These are phyloP conservation scores for Fistulifera solaris DNA, from an alignment of 108 stramenopile species.

Conservation along the genomic window DNA sequence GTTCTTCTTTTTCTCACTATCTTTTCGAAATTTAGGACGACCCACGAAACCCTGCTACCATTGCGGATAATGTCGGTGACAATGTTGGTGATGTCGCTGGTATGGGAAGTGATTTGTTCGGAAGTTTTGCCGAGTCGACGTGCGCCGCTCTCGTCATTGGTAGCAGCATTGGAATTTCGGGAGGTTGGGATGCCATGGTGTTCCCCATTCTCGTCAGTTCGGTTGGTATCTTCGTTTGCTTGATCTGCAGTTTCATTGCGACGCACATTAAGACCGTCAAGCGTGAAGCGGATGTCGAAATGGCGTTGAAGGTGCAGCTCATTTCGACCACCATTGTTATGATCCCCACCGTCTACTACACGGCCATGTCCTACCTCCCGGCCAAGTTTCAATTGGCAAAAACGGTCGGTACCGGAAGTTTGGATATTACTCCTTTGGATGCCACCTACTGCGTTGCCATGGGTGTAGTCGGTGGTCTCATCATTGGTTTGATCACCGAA, in stretches of 20 bases:
- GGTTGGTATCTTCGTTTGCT: slow-evolving; percentile 93
- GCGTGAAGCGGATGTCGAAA: slow-evolving; percentile 79
- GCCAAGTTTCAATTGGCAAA: slow-evolving; percentile 44
- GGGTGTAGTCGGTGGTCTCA: slow-evolving; percentile 93
- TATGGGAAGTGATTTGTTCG: slow-evolving; percentile 94
- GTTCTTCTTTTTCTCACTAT: too few species aligned
- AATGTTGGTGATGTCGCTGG: slow-evolving; percentile 96
- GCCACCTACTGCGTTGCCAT: slow-evolving; percentile 71
- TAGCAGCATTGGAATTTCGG: slow-evolving; percentile 69
- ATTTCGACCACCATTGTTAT: slow-evolving; percentile 92
- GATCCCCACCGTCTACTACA: slow-evolving; percentile 84
- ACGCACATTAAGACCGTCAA: slow-evolving; percentile 89
- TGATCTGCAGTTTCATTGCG: slow-evolving; percentile 92
- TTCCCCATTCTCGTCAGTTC: slow-evolving; percentile 92
- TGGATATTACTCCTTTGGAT: slow-evolving; percentile 49
- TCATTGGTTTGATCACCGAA: slow-evolving; percentile 96
- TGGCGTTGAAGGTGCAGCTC: slow-evolving; percentile 90
- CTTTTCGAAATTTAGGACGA: slow-evolving; percentile 76
- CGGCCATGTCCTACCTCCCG: slow-evolving; percentile 79
- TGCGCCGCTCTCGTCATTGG: slow-evolving; percentile 96
- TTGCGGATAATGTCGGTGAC: slow-evolving; percentile 97
- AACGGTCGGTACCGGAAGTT: slow-evolving; percentile 49
- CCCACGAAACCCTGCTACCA: slow-evolving; percentile 96
- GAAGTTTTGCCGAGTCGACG: slow-evolving; percentile 95
- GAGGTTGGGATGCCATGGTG: slow-evolving; percentile 93